A percentile compares a stretch with the other conserved stretches of the same genome.
Evolutionary conservation across 768 basidiomycete genomes (phyloP).

Genomic region (Atractiella rhizophila): DNA sequence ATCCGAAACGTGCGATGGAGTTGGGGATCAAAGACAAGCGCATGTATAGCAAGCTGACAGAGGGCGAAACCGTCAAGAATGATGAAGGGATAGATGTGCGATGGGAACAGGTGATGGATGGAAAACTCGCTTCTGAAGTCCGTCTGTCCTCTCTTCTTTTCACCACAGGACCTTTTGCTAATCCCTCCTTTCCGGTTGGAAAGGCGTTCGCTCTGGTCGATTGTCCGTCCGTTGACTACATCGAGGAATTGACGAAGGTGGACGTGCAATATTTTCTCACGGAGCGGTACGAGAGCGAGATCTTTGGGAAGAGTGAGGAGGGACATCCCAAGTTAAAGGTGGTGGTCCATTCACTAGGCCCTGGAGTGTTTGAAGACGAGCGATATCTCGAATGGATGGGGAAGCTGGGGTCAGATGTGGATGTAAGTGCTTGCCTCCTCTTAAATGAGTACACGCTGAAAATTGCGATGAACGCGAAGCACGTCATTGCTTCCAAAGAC

Average conservation of each 20-base stretch:
- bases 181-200: constrained; percentile 33
- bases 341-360: constrained; percentile 41
- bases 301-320: constrained; percentile 27
- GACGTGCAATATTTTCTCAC: constrained; percentile 30
- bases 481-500: constrained; percentile 43
- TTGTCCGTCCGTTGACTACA: constrained; percentile 21
- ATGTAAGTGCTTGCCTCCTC: constrained; percentile 29
- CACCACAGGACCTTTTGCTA: constrained; percentile 34
- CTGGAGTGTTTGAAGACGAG: constrained; percentile 41
- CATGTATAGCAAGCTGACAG: constrained; percentile 34
- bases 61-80: constrained; percentile 32
- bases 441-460: neutral
- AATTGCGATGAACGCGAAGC: constrained; percentile 26
- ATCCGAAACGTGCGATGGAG: constrained; percentile 35
- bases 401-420: constrained; percentile 33
- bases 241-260: too few relatives aligned
- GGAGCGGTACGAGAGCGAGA: too few relatives aligned
- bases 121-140: constrained; percentile 18
- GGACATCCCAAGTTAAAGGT: constrained; percentile 35
- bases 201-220: neutral
- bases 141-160: constrained; percentile 3
- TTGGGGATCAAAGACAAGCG: constrained; percentile 37
- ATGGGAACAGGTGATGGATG: constrained; percentile 18
- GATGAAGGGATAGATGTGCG: constrained; percentile 15
- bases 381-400: constrained; percentile 49